Base-by-base conservation (phyloP, 2,329 filamentous ascomycete species). In the Phaeosphaeria sp. region DNA sequence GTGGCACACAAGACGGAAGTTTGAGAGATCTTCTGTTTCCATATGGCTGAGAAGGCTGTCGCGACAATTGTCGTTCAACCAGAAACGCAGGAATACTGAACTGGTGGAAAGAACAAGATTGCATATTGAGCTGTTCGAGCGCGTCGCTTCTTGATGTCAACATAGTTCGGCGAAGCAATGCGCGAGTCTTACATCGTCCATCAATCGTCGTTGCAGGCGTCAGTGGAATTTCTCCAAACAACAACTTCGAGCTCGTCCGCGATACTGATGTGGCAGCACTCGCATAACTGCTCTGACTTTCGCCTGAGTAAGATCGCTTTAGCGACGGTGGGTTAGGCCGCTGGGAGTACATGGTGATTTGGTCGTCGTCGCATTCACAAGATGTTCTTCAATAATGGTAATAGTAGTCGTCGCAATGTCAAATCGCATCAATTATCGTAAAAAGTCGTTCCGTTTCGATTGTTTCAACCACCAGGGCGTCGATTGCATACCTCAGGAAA, bases 1-100 rank as follows among this genome's bases (percentile, higher is more conserved):
- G 68, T 89, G 87, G 68, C 86, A 90, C 67, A 88, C 84, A 53
- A 89, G 83, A 59, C 91, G 87, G 52, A 93, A 66, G 64, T 73
- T 78, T 42, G 77, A 73, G 25, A 83, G 71, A 57, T 82, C 80
- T 42, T 74, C 69, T 43, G 74, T 67, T 13, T 79, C 73, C 9
- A 82, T 61, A 45, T 77, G 73, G 18, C 75, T 75, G 15, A 83
- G 75, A 33, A 83, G 72, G 24, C 69, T 74, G 36, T 82, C 77
- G 60, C 81, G 81, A 65, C 80, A 82, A 51, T 69, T 66, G 52
- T 83, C 81, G 50, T 78, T 78, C 40, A 82, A 72, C 81, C 81
- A 83, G 71, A 83, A 82, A 55, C 79, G 77, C 60, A 82, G 74
- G 61, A 83, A 82, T 11, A 79, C 77, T 27, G 80, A 78, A 68